Evolutionary conservation across 169 alveolate species (phyloP), one percentile per base, ranked within the genome.

Genomic region (Cryptosporidium andersoni): DNA sequence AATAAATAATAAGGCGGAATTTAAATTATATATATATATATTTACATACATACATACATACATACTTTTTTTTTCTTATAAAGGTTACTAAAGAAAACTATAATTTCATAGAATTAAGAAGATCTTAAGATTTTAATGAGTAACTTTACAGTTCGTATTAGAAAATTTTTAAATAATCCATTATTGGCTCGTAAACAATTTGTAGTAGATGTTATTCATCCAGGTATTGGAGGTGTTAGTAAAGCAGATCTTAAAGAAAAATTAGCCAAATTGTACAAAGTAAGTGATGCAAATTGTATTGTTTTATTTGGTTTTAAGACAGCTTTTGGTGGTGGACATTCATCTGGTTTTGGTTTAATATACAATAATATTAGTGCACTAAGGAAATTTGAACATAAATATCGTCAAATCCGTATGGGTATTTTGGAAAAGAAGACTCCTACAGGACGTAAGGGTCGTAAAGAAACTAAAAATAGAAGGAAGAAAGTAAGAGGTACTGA

Each of bases 271-370:
- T 91, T 93, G 90, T 95, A 90, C 89, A 95, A 95, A 82, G 82
- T 91, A 9, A 91, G 90, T 81, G 95, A 95, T 88, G 90, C 93
- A 49, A 93, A 93, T 68, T 89, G 94, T 36, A 91, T 96, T 67
- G 94, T 93, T 55, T 90, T 96, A 43, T 95, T 93, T 81, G 98
- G 98, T 43, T 92, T 97, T 88, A 94, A 95, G 91, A 94, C 97
- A 36, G 94, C 94, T 65, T 97, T 96, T 90, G 99, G 99, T 51
- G 99, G 99, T 36, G 99, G 99, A 36, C 91, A 96, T 74, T 92
- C 98, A 65, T 91, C 96, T 14, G 99, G 99, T 11, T 95, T 95
- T 88, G 98, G 99, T 25, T 89, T 94, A 81, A 94, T 97, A 91
- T 96, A 96, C 74, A 98, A 96, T 91, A 92, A 90, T 82, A 81